Percentiles rank a stretch among this genome's conserved stretches.
Conservation (phyloP, 345 rosid genomes). For the Brassica nigra region DNA sequence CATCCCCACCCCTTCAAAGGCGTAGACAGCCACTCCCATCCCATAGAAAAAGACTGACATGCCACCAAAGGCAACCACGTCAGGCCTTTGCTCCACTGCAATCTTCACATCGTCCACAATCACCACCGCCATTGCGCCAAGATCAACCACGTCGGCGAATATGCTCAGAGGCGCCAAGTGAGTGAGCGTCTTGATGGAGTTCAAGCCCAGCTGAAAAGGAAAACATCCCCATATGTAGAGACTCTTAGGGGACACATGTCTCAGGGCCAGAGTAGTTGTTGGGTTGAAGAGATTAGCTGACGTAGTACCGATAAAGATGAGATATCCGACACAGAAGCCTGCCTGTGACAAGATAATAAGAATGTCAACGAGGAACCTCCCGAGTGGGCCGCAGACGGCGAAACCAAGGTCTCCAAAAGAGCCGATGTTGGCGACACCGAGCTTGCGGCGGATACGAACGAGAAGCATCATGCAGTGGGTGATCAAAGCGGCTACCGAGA, state of each 20-base stretch:
- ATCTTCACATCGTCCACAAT: constrained; percentile 57
- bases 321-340: constrained; percentile 83
- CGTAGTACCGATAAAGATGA: constrained; percentile 67
- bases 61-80: constrained; percentile 61
- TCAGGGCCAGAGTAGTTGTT: neutral
- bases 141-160: constrained; percentile 81
- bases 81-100: constrained; percentile 44
- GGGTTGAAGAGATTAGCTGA: constrained; percentile 47
- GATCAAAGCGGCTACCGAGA: constrained; percentile 57
- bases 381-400: constrained; percentile 65
- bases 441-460: constrained; percentile 70
- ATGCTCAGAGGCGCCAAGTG: constrained; percentile 86
- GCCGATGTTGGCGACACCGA: constrained; percentile 47
- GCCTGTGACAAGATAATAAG: constrained; percentile 69
- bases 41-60: constrained; percentile 68
- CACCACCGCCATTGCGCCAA: constrained; percentile 74
- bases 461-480: constrained; percentile 79
- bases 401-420: constrained; percentile 90
- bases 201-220: constrained; percentile 81
- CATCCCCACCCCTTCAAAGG: constrained; percentile 82
- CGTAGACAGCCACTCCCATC: constrained; percentile 77
- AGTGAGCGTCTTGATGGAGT: constrained; percentile 67
- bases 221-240: constrained; percentile 69
- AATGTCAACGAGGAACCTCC: constrained; percentile 63
- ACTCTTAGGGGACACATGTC: constrained; percentile 49